Percentiles rank a stretch among this genome's conserved stretches.
These are phyloP conservation scores for Bipolaris sorokiniana DNA, from an alignment of 2,329 filamentous ascomycete species.

Conservation along the genomic window DNA sequence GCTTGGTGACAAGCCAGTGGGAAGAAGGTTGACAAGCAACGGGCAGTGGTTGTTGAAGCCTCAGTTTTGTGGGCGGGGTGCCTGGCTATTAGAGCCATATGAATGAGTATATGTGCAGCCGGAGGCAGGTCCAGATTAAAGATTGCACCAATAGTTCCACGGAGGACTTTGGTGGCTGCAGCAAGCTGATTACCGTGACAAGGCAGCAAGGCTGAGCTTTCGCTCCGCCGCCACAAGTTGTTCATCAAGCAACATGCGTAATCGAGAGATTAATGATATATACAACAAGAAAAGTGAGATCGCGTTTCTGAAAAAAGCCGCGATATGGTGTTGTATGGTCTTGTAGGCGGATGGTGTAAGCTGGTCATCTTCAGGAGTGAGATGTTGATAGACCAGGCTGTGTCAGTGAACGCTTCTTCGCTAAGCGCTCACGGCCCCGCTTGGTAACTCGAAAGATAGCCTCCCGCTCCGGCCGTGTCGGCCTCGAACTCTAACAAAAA, in stretches of 20 bases:
- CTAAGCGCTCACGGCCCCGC: constrained; percentile 9
- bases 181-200: constrained; percentile 8
- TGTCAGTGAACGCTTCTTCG: constrained; percentile 3
- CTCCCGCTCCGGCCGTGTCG: neutral
- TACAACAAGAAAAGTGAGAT: neutral
- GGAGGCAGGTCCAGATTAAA: neutral
- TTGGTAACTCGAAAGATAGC: neutral
- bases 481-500: neutral
- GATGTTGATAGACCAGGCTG: neutral
- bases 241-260: neutral
- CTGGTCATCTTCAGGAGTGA: neutral
- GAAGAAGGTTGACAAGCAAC: neutral
- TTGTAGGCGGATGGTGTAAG: neutral
- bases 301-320: neutral
- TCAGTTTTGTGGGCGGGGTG: neutral
- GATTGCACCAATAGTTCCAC: constrained; percentile 7
- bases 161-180: constrained; percentile 14
- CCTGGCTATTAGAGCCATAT: neutral
- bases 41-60: neutral
- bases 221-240: neutral
- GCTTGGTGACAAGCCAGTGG: neutral
- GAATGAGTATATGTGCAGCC: neutral
- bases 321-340: neutral
- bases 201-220: constrained; percentile 13
- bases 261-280: neutral